A percentile compares a stretch with the other conserved stretches of the same genome.
Evolutionary conservation across 805 yeast species (phyloP).

Genomic region (Kodamaea nitidulidarum): DNA sequence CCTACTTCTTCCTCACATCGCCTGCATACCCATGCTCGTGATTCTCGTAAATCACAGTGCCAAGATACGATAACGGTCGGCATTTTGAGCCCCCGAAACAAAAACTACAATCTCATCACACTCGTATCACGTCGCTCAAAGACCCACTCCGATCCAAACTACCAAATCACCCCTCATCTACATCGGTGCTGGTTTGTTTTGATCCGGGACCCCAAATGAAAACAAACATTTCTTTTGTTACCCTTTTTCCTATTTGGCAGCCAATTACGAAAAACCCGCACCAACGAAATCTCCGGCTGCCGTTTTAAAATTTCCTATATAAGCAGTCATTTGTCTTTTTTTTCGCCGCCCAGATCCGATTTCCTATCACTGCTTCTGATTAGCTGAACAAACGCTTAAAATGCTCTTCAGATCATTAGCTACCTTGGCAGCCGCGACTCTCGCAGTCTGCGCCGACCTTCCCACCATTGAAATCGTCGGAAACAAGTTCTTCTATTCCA

Average conservation of each 20-base stretch:
- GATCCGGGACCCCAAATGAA: too few species aligned
- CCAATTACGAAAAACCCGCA: constrained; percentile 1
- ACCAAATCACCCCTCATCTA: too few species aligned
- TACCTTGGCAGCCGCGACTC: constrained; percentile 14
- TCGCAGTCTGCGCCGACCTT: constrained; percentile 12
- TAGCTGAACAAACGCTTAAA: not conserved
- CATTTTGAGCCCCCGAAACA: too few species aligned
- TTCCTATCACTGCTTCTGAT: not conserved
- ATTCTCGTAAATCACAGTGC: too few species aligned
- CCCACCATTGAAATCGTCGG: constrained; percentile 72
- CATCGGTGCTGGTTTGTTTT: too few species aligned
- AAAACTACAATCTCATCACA: too few species aligned
- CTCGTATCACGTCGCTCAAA: too few species aligned
- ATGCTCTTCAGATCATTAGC: constrained; percentile 8
- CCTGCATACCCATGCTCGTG: not conserved
- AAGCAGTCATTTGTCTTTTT: not conserved
- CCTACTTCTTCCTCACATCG: too few species aligned
- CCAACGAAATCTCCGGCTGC: not conserved
- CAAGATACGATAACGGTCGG: too few species aligned
- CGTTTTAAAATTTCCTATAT: constrained; percentile 3
- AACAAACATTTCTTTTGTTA: constrained; percentile 2
- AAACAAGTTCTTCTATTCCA: constrained; percentile 71
- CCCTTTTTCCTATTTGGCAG: not conserved
- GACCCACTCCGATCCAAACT: too few species aligned
- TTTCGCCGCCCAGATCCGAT: constrained; percentile 4